A percentile compares a stretch with the other conserved stretches of the same genome.
Conservation (phyloP, 2,329 filamentous ascomycete genomes). For the Epichloe uncinata region DNA sequence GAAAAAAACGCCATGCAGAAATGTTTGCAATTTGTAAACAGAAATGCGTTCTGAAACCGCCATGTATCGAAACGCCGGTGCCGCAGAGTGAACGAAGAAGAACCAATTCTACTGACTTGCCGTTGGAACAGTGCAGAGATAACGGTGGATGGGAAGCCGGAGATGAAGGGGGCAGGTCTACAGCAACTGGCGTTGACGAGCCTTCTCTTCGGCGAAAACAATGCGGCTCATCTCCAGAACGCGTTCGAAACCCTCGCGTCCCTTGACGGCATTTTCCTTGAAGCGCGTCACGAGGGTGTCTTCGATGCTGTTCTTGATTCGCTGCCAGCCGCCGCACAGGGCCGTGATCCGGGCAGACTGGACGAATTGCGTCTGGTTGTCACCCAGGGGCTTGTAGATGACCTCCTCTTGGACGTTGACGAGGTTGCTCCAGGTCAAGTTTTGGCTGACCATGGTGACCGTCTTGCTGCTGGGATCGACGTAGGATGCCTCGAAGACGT, state of each 20-base stretch:
- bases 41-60: no score
- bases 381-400: conserved; percentile 54
- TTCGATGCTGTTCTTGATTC: conserved; percentile 92
- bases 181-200: conserved; percentile 28
- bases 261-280: conserved; percentile 79
- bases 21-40: no score
- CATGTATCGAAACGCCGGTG: not conserved
- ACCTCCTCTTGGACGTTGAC: conserved; percentile 90
- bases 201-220: conserved; percentile 82
- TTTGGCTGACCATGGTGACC: conserved; percentile 93
- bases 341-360: conserved; percentile 91
- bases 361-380: conserved; percentile 60
- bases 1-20: conserved; percentile 2
- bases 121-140: no score
- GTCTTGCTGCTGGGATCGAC: conserved; percentile 74
- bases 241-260: conserved; percentile 86
- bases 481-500: conserved; percentile 92
- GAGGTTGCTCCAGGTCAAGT: conserved; percentile 85
- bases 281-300: conserved; percentile 82
- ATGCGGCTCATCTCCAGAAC: conserved; percentile 87
- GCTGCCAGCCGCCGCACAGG: conserved; percentile 91
- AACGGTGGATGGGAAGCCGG: no score
- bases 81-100: no score
- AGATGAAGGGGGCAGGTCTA: no score
- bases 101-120: not conserved